Base-by-base conservation (phyloP, 1,284 basidiomycete genomes). In the Ustilago trichophora region DNA sequence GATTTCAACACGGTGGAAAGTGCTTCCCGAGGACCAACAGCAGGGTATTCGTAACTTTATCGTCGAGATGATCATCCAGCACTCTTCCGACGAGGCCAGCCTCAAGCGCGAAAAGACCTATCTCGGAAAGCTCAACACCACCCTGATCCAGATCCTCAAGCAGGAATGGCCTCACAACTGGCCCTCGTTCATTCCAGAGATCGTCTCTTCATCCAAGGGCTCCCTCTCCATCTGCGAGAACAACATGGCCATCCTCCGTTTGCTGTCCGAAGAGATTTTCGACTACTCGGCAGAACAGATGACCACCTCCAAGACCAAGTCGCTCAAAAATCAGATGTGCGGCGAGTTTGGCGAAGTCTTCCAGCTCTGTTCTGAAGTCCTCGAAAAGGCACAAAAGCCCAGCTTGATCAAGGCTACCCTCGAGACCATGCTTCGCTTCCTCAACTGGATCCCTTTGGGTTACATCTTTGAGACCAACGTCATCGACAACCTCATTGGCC, bases 91-190 rank as follows among this genome's bases (percentile, higher is more conserved):
- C 86, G 36, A 83, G 55, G 62, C 69, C 36, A 86, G 88, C 26
- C 87, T 97, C 85, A 87, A 92, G 63, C 89, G 91, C 81, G 93
- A 98, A 85, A 97, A 92, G 86, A 91, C 92, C 8, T 98, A 94
- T 80, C 83, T 98, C 76, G 95, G 96, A 83, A 99, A 99, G 85
- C 87, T 99, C 68, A 97, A 99, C 82, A 86, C 98, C 42, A 93
- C 95, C 24, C 86, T 99, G 34, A 92, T 99, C 49, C 92, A 95
- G 85, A 97, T 99, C 66, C 85, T 99, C 73, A 99, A 98, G 84
- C 96, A 98, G 85, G 96, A 98, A 82, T 99, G 96, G 96, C 96
- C 95, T 18, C 93, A 98, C 82, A 94, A 97, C 79, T 99, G 96
- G 96, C 94, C 95, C 22, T 91, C 88, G 12, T 98, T 98, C 85